These are phyloP conservation scores for Ophiostoma quercus DNA, from an alignment of 2,329 filamentous ascomycete species.

Conservation along the genomic window DNA sequence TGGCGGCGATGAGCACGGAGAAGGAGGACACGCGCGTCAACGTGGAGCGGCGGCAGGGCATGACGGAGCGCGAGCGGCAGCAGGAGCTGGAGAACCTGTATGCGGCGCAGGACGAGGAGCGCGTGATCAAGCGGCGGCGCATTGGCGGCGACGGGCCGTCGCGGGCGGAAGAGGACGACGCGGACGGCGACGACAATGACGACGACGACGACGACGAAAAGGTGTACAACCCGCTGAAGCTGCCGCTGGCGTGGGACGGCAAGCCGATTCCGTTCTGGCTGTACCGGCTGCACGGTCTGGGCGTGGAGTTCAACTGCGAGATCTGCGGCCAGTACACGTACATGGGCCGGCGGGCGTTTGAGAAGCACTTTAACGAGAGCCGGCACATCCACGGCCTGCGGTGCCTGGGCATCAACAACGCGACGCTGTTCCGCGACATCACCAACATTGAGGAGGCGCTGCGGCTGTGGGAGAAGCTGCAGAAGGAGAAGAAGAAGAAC, in stretches of 20 bases:
- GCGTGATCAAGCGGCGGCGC: conserved; percentile 14
- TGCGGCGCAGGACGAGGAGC: conserved; percentile 43
- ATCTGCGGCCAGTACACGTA: conserved; percentile 62
- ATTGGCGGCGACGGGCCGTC: conserved; percentile 29
- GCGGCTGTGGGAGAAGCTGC: conserved; percentile 87
- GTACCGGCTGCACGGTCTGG: conserved; percentile 91
- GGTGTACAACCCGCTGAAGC: conserved; percentile 94
- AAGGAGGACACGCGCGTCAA: conserved; percentile 87
- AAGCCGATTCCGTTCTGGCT: conserved; percentile 99
- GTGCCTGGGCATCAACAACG: conserved; percentile 88
- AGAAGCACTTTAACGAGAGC: conserved; percentile 97
- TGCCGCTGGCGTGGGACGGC: conserved; percentile 94
- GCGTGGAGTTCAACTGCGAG: conserved; percentile 91
- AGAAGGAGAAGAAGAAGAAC: conserved; percentile 73
- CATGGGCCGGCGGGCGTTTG: conserved; percentile 72
- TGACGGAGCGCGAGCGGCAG: conserved; percentile 93
- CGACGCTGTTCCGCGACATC: conserved; percentile 87
- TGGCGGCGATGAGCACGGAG: conserved; percentile 77
- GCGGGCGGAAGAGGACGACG: conserved; percentile 45
- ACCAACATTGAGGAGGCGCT: conserved; percentile 85
- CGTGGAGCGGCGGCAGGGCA: conserved; percentile 91
- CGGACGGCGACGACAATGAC: conserved; percentile 28
- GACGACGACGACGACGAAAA: conserved; percentile 69
- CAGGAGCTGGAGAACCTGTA: conserved; percentile 89
- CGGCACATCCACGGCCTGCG: conserved; percentile 90